Evolutionary conservation across 2,329 filamentous ascomycete species (phyloP), one percentile per base, ranked within the genome.

Genomic region (Aureobasidium sp.): DNA sequence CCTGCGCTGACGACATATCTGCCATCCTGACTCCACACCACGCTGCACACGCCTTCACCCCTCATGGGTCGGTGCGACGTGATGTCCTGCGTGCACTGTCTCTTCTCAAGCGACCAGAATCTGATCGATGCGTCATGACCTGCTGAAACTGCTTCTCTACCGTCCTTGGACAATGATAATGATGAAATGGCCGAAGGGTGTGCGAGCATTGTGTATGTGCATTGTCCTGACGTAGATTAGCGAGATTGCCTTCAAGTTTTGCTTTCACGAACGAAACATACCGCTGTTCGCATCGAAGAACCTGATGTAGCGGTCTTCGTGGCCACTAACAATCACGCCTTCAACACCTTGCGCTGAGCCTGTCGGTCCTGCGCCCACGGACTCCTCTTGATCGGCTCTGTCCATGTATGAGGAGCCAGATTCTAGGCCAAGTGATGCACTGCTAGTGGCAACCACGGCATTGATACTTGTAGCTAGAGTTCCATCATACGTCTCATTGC

Each of bases 241-340:
- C 13, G 37, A 47, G 20, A 34, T 5, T 37, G 17, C 15, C n/a
- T 6, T 20, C 13, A 9, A 26, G 5, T 17, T 24, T 27, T 44
- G 12, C 20, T 20, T 20, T 26, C 29, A 5, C 10, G 12, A 37
- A 15, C 20, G 15, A 41, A 8, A 84, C 90, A 76, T 88, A 97
- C 94, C 94, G 77, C 91, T 96, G 73, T 99, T 97, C 66, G 94
- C 94, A 80, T 99, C 94, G 74, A 96, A 99, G 81, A 99, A 96
- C 67, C 93, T 84, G 69, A 99, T 92, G 71, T 92, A 97, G 69
- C 90, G 87, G 77, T 99, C 94, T 78, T 99, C 94, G 72, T 99
- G 93, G 66, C 94, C 94, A 65, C 90, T 95, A 67, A 99, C 97
- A 63, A 99, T 89, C 26, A 95, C 90, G 13, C 94, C 94, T 74